Conservation (phyloP, 208 protist species). For the Chromosphaera perkinsii region DNA sequence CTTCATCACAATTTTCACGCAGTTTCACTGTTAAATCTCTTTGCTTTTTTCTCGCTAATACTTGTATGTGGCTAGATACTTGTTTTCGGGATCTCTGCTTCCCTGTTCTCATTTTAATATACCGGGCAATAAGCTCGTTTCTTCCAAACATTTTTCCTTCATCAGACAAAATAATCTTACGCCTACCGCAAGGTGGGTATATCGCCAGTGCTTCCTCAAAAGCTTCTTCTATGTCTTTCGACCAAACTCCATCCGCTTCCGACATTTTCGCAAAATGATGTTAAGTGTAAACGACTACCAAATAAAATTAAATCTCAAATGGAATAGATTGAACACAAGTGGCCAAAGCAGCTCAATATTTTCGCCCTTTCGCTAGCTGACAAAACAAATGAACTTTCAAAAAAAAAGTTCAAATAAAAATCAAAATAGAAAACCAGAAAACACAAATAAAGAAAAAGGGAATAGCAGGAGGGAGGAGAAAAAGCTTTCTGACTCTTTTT, state of each 20-base stretch:
- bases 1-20: conserved; percentile 11
- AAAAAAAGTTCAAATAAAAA: no score
- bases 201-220: conserved; percentile 45
- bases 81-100: conserved; percentile 47
- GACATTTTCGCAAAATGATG: background rate
- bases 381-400: no score
- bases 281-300: no score
- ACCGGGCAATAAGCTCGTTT: conserved; percentile 49
- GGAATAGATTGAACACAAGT: no score
- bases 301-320: no score
- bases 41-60: conserved; percentile 39
- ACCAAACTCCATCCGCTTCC: conserved; percentile 37
- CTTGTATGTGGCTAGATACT: conserved; percentile 56
- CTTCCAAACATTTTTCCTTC: conserved; percentile 52
- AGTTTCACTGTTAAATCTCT: conserved; percentile 9
- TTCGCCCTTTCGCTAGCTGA: no score
- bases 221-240: conserved; percentile 43
- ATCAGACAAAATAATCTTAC: conserved; percentile 48
- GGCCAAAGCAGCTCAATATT: no score
- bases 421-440: no score
- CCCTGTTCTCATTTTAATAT: conserved; percentile 41
- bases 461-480: no score
- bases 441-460: no score
- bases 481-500: no score
- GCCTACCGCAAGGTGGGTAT: conserved; percentile 46